Evolutionary conservation across 1,284 basidiomycete species (phyloP).

Genomic region (Caloboletus firmus): DNA sequence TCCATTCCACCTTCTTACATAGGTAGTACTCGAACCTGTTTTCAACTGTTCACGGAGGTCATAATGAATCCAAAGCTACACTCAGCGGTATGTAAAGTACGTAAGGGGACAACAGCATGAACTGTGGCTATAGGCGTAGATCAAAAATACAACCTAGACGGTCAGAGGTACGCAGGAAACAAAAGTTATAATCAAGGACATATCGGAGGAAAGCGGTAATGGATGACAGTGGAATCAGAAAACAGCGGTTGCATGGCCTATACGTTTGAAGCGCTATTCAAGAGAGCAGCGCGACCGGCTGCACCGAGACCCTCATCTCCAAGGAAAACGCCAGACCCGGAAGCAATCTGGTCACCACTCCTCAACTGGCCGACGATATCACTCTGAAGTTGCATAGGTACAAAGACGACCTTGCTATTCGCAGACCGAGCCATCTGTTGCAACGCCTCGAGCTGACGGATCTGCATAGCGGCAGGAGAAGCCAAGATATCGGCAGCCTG

Average conservation of each 20-base stretch:
- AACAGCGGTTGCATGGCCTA: conserved; percentile 24
- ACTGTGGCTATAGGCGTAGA: neutral
- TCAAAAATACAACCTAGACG: conserved; percentile 18
- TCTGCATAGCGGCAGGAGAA: conserved; percentile 95
- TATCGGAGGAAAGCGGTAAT: neutral
- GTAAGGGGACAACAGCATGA: neutral
- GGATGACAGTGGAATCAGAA: neutral
- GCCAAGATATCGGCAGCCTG: conserved; percentile 92
- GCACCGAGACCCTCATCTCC: conserved; percentile 45
- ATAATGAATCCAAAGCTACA: conserved; percentile 2
- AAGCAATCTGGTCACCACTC: conserved; percentile 23
- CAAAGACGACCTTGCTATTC: conserved; percentile 88
- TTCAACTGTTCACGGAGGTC: neutral
- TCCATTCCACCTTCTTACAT: neutral
- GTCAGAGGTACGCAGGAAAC: neutral
- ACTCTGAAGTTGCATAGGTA: conserved; percentile 87
- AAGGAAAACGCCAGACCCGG: conserved; percentile 39
- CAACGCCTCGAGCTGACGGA: conserved; percentile 88
- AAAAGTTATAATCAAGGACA: neutral
- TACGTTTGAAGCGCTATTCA: conserved; percentile 51
- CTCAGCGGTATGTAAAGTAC: conserved; percentile 21
- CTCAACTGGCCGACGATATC: conserved; percentile 59
- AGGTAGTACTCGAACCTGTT: conserved; percentile 10
- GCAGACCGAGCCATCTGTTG: conserved; percentile 73
- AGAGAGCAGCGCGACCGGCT: conserved; percentile 51